A percentile compares a stretch with the other conserved stretches of the same genome.
These are phyloP conservation scores for Phytophthora foliorum DNA, from an alignment of 352 stramenopile species.

Conservation along the genomic window DNA sequence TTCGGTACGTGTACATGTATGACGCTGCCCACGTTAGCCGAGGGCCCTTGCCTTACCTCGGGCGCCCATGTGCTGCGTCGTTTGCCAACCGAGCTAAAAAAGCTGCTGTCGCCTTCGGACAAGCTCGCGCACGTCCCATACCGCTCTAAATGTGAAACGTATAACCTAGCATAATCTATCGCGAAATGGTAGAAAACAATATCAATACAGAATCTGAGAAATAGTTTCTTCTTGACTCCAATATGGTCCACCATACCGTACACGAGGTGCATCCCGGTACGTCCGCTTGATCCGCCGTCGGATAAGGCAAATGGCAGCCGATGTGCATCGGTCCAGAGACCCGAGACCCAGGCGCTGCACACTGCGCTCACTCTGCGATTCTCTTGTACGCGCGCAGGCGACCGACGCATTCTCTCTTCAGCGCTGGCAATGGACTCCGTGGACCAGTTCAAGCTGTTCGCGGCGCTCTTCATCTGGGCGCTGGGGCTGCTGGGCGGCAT, in stretches of 20 bases:
- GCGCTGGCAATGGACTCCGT: constrained; percentile 49
- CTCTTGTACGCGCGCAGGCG: constrained; percentile 12
- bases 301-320: constrained; percentile 25
- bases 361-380: constrained; percentile 31
- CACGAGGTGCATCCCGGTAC: too few species aligned
- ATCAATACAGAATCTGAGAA: too few species aligned
- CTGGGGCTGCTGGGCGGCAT: constrained; percentile 66
- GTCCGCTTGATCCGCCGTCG: constrained; percentile 29
- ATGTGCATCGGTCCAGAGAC: constrained; percentile 13
- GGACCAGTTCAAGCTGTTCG: constrained; percentile 72
- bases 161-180: too few species aligned
- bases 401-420: constrained; percentile 4
- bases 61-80: constrained; percentile 18
- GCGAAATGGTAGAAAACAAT: too few species aligned
- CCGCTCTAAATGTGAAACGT: too few species aligned
- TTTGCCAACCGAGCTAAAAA: not conserved
- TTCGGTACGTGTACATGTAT: not conserved
- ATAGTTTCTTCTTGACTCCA: too few species aligned
- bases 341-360: constrained; percentile 6
- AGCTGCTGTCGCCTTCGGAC: constrained; percentile 15
- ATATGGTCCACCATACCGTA: too few species aligned
- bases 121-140: constrained; percentile 7
- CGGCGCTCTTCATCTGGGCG: constrained; percentile 65
- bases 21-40: not conserved
- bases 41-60: constrained; percentile 16